Base-by-base conservation (phyloP, 1,139 yeast species). In the Hyphopichia fennica region DNA sequence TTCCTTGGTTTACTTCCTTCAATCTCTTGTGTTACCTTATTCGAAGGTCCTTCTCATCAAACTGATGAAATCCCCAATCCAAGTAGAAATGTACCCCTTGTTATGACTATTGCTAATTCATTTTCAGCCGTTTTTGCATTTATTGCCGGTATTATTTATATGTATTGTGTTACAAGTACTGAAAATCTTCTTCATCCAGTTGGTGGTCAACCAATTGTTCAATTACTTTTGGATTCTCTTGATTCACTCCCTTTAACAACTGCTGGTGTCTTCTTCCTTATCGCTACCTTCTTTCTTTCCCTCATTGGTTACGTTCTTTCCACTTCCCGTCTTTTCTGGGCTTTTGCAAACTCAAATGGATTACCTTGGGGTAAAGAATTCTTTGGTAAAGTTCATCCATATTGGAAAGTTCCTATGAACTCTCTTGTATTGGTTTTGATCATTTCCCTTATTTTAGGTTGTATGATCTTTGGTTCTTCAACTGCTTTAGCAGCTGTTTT, bases 41-140 rank as follows among this genome's bases (percentile, higher is more conserved):
- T 53, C 38, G 67, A 62, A 45, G 63, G 65, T 8, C 63, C 66
- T 14, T 57, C 62, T 31, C 67, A 62, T 48, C 58, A 60, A 62
- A 62, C 67, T 3, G 65, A 62, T 41, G 67, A 62, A 44, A 55
- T 62, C 33, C 59, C 55, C 11, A 41, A 51, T 8, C 67, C 67
- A 2, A 63, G 59, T 43, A 52, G 47, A 39, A 56, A 61, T 28
- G 53, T 63, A 11, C 67, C 67, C 1, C 52, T 56, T 39, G 67
- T 60, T 3, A 58, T 62, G 63, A 50, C 59, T 16, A 57, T 58
- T 25, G 51, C 63, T 23, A 60, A 60, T 34, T 40, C 54, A 2
- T 45, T 54, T 2, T 57, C 63, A 2, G 64, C 57, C 2, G 27
- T 57, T 6, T 45, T 55, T 25, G 64, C 60, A 5, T 56, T 59